Evolutionary conservation across 345 rosid genomes (phyloP).

Genomic region (Dimocarpus longan): DNA sequence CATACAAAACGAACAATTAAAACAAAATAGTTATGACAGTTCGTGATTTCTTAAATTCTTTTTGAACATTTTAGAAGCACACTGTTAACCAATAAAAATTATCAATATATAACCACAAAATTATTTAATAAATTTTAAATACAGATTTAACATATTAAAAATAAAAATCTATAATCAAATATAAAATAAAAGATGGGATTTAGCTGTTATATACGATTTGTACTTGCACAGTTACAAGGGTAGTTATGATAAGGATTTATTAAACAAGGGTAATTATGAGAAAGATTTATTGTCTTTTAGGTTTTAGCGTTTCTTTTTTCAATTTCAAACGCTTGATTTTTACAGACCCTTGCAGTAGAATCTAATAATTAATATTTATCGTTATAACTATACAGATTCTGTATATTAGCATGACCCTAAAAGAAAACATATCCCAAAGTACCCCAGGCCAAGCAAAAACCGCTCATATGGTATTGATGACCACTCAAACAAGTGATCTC

Average conservation of each 20-base stretch:
- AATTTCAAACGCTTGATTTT: too few relatives aligned
- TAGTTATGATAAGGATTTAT: too few relatives aligned
- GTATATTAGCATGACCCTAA: too few relatives aligned
- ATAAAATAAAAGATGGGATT: background rate
- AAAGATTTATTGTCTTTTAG: too few relatives aligned
- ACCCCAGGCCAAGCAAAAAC: background rate
- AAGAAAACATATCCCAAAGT: background rate
- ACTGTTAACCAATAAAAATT: background rate
- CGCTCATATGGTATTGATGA: background rate
- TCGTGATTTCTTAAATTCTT: background rate
- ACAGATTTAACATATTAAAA: background rate
- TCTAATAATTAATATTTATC: too few relatives aligned
- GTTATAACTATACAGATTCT: too few relatives aligned
- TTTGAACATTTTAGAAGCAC: background rate
- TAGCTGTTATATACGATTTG: too few relatives aligned
- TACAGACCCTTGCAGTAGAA: too few relatives aligned
- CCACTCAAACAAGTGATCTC: slow-evolving; percentile 3
- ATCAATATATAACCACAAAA: background rate
- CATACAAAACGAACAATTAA: too few relatives aligned
- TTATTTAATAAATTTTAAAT: background rate
- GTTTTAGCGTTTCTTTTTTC: too few relatives aligned
- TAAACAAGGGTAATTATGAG: too few relatives aligned
- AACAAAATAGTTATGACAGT: background rate
- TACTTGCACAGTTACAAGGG: too few relatives aligned
- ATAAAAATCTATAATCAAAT: slow-evolving; percentile 5